Evolutionary conservation across 2,329 filamentous ascomycete species (phyloP).

Genomic region (Xylariaceae sp.): DNA sequence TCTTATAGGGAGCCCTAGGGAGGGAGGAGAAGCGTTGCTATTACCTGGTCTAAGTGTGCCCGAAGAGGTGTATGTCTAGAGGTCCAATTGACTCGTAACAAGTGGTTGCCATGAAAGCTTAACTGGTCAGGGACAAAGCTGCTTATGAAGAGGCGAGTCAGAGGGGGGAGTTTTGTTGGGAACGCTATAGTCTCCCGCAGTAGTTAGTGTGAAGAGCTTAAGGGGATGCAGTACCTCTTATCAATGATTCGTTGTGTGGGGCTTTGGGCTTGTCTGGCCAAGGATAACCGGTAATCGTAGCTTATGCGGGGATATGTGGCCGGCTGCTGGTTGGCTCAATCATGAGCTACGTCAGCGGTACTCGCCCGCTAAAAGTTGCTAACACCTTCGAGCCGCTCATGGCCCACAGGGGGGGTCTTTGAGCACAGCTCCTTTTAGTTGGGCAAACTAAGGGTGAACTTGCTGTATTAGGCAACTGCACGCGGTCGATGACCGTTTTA

Average conservation of each 20-base stretch:
- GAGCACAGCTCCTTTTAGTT: not conserved
- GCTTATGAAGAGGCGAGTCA: not conserved
- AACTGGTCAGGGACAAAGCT: not conserved
- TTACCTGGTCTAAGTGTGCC: not conserved
- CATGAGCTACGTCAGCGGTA: conserved; percentile 26
- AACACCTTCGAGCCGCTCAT: conserved; percentile 17
- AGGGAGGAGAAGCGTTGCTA: not conserved
- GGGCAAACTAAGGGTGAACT: not conserved
- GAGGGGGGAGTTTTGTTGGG: not conserved
- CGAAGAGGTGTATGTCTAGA: conserved; percentile 8
- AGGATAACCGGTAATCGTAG: conserved; percentile 18
- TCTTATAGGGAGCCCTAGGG: conserved; percentile 21
- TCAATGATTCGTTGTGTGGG: conserved; percentile 31
- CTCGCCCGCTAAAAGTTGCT: not conserved
- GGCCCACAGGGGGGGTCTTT: not conserved
- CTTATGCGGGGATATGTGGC: conserved; percentile 37
- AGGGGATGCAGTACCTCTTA: conserved; percentile 20
- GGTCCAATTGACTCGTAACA: conserved; percentile 23
- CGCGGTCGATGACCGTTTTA: conserved; percentile 20
- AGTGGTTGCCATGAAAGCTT: no score
- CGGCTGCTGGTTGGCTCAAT: conserved; percentile 14
- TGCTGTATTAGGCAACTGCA: conserved; percentile 25
- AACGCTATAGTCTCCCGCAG: no score
- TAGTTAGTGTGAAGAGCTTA: no score
- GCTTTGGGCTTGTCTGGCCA: conserved; percentile 17